These are phyloP conservation scores for Linnemannia hyalina DNA, from an alignment of 192 early-diverging fungal species.

Conservation along the genomic window DNA sequence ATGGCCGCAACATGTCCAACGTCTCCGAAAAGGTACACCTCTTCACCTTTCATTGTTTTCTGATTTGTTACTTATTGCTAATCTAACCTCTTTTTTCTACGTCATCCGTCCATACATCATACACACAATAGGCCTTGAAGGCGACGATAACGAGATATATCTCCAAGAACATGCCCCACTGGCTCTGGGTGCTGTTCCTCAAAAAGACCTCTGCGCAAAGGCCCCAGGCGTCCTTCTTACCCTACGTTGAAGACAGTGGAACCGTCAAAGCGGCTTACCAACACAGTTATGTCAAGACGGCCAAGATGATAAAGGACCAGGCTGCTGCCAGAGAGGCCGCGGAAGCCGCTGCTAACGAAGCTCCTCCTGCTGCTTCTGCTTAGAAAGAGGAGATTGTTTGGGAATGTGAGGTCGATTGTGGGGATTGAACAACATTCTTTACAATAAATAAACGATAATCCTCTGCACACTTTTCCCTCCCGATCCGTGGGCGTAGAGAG, in stretches of 20 bases:
- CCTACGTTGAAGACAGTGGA: conserved; percentile 6
- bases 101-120: background rate
- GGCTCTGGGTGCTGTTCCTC: conserved; percentile 4
- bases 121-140: background rate
- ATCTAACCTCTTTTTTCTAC: background rate
- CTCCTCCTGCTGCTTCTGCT: background rate
- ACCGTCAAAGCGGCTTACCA: background rate
- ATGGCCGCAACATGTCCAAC: background rate
- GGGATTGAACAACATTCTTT: background rate
- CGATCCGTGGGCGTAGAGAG: background rate
- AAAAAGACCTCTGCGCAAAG: background rate
- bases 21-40: background rate
- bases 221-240: background rate
- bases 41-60: background rate
- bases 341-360: background rate
- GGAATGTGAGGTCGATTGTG: background rate
- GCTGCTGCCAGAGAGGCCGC: background rate
- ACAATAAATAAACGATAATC: background rate
- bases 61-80: background rate
- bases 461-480: background rate
- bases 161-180: background rate
- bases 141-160: conserved; percentile 2
- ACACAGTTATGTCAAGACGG: background rate
- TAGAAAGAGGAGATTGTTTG: background rate
- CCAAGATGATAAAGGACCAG: background rate